phyloP scores from a whole-genome alignment of 371 early-diverging fungal genomes.

The Mucor velutinosus region DNA sequence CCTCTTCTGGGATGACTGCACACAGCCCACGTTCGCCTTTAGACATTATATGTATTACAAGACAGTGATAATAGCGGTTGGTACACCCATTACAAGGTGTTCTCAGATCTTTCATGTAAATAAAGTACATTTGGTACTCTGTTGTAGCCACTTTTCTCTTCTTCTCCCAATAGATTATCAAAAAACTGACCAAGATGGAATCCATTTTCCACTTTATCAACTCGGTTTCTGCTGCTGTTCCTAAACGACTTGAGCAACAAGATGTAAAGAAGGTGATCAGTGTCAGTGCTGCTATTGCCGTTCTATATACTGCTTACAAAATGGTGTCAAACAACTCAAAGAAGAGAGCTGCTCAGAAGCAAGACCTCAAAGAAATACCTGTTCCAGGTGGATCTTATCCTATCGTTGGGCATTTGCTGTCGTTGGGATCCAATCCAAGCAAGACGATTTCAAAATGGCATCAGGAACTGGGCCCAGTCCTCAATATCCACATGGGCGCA shows the following conservation, averaged over 20 bases:
- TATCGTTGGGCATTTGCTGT: constrained; percentile 13
- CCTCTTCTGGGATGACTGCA: too few species aligned
- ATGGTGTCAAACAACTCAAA: not conserved
- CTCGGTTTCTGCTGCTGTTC: not conserved
- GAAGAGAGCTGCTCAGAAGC: not conserved
- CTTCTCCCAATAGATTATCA: not conserved
- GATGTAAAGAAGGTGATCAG: not conserved
- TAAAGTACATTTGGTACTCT: not conserved
- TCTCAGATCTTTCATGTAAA: not conserved
- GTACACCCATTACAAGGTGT: not conserved
- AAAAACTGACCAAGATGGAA: not conserved
- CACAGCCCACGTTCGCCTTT: too few species aligned
- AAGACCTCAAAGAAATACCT: constrained; percentile 15
- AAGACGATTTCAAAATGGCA: constrained; percentile 16
- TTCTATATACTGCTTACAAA: not conserved
- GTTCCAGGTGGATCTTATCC: constrained; percentile 3
- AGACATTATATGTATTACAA: too few species aligned
- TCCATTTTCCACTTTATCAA: not conserved
- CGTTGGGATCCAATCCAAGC: constrained; percentile 1
- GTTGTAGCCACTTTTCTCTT: not conserved
- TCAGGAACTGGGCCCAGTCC: constrained; percentile 16
- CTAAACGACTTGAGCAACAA: not conserved
- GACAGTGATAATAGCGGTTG: too few species aligned
- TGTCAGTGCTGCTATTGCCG: not conserved
- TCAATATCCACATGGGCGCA: constrained; percentile 14